Conservation (phyloP, 2,329 filamentous ascomycete genomes). For the Aspergillus fischeri region DNA sequence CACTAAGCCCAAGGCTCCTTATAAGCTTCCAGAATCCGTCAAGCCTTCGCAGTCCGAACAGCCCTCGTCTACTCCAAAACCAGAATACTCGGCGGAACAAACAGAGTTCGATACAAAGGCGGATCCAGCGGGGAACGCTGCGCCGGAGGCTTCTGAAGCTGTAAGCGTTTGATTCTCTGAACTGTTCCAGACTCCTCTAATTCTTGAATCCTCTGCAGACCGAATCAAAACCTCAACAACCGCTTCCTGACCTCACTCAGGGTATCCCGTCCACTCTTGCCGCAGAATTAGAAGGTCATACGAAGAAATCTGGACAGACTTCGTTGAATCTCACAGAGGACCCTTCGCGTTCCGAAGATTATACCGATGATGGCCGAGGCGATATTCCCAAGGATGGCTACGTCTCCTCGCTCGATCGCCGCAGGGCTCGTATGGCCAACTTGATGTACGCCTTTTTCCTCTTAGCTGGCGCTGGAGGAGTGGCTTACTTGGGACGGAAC, state of each 20-base stretch:
- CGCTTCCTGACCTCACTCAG: constrained; percentile 85
- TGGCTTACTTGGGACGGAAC: constrained; percentile 77
- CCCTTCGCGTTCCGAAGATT: constrained; percentile 41
- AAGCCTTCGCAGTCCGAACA: constrained; percentile 27
- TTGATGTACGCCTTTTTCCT: constrained; percentile 65
- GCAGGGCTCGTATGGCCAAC: constrained; percentile 71
- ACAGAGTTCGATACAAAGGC: constrained; percentile 36
- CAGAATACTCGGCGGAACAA: constrained; percentile 32
- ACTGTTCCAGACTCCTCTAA: constrained; percentile 4
- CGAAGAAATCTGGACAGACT: constrained; percentile 33
- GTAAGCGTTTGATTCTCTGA: constrained; percentile 20
- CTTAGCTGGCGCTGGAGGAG: constrained; percentile 52
- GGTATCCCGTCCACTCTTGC: constrained; percentile 90
- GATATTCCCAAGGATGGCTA: constrained; percentile 74
- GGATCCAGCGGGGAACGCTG: constrained; percentile 28
- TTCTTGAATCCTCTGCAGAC: constrained; percentile 24
- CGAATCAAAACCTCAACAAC: constrained; percentile 51
- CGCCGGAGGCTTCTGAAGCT: constrained; percentile 22
- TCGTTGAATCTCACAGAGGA: constrained; percentile 53
- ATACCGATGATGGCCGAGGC: constrained; percentile 49
- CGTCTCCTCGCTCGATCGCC: constrained; percentile 83
- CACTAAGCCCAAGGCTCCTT: constrained; percentile 30
- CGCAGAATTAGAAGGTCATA: constrained; percentile 60
- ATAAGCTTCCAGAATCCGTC: constrained; percentile 31
- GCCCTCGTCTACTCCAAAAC: constrained; percentile 20